Conservation (phyloP, 768 basidiomycete species). For the Lactifluus rugatus region DNA sequence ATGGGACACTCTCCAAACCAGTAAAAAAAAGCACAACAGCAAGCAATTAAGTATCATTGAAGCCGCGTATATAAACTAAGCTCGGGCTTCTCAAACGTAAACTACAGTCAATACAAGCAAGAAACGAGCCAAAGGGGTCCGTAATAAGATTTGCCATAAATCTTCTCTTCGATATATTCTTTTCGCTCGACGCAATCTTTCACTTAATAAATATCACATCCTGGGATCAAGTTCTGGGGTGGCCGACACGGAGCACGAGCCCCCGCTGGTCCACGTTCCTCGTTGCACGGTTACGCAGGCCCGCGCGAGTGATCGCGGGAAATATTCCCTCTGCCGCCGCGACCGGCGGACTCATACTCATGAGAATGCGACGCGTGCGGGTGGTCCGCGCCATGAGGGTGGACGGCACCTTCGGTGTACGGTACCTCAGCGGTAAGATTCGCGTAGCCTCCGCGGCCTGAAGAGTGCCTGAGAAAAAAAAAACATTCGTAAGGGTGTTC, state of each 20-base stretch:
- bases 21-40: too few species aligned
- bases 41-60: not conserved
- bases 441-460: constrained; percentile 58
- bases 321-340: constrained; percentile 59
- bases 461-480: constrained; percentile 40
- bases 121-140: not conserved
- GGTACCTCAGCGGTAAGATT: constrained; percentile 37
- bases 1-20: not conserved
- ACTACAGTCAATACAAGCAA: not conserved
- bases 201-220: not conserved
- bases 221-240: too few species aligned
- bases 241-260: too few species aligned
- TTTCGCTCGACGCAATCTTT: not conserved
- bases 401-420: constrained; percentile 17
- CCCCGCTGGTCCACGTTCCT: constrained; percentile 10
- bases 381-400: constrained; percentile 1
- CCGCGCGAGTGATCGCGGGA: constrained; percentile 28
- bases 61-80: not conserved
- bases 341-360: constrained; percentile 38
- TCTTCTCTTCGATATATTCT: not conserved
- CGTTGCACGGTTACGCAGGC: constrained; percentile 13
- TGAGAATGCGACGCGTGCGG: constrained; percentile 7
- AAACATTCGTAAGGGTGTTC: not conserved
- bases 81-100: not conserved
- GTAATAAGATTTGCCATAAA: not conserved